phyloP scores from a whole-genome alignment of 257 asterid genomes.

The Cynanchum wilfordii region DNA sequence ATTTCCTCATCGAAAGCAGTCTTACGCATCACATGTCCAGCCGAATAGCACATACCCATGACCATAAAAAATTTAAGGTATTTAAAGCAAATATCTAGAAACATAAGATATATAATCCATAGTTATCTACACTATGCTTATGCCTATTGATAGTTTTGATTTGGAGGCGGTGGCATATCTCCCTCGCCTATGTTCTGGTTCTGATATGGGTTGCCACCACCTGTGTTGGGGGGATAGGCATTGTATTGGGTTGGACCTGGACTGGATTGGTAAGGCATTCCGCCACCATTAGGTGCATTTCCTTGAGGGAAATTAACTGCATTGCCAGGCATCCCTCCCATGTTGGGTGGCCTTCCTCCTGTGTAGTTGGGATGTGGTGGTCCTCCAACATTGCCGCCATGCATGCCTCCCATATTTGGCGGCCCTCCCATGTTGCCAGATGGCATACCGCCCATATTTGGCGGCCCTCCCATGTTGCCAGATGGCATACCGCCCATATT shows the following conservation, averaged over 20 bases:
- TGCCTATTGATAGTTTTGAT: conserved; percentile 5
- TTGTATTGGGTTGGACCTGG: conserved; percentile 36
- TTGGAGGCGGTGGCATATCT: conserved; percentile 32
- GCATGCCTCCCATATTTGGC: conserved; percentile 17
- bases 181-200: conserved; percentile 51
- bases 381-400: conserved; percentile 1
- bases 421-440: conserved; percentile 22
- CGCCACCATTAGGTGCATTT: conserved; percentile 19
- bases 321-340: conserved; percentile 19
- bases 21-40: background rate
- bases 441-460: conserved; percentile 23
- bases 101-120: conserved; percentile 11
- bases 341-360: conserved; percentile 19
- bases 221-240: conserved; percentile 24
- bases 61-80: background rate
- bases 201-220: conserved; percentile 32
- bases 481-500: conserved; percentile 19
- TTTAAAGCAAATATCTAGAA: conserved; percentile 7
- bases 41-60: background rate
- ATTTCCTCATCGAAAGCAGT: background rate
- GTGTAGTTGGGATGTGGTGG: conserved; percentile 22
- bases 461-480: conserved; percentile 32
- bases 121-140: conserved; percentile 15
- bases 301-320: conserved; percentile 27
- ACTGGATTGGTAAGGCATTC: conserved; percentile 30